These are phyloP conservation scores for Candida boleticola DNA, from an alignment of 805 yeast genomes.

Conservation along the genomic window DNA sequence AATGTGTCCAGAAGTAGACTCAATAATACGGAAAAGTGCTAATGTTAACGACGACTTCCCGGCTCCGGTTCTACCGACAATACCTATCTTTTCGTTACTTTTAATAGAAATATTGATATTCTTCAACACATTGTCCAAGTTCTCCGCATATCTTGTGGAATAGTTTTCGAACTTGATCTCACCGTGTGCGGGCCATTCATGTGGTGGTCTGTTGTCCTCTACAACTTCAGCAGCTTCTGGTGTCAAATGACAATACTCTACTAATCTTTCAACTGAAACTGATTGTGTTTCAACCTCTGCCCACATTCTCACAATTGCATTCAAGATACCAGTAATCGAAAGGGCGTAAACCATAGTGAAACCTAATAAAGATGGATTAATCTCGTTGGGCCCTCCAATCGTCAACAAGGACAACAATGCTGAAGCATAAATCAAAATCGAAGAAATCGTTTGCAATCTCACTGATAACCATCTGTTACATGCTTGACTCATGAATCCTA, in stretches of 20 bases:
- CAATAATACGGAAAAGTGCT: conserved; percentile 83
- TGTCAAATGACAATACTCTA: conserved; percentile 34
- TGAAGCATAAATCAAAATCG: conserved; percentile 28
- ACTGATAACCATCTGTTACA: conserved; percentile 36
- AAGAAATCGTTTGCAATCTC: conserved; percentile 36
- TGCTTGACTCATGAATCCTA: conserved; percentile 20
- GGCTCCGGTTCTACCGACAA: conserved; percentile 97
- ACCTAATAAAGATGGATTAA: conserved; percentile 36
- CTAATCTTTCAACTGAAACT: conserved; percentile 34
- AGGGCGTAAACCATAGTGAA: conserved; percentile 37
- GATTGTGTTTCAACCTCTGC: conserved; percentile 34
- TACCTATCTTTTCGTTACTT: conserved; percentile 84
- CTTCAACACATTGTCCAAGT: conserved; percentile 75
- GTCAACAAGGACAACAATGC: conserved; percentile 27
- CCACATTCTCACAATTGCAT: conserved; percentile 31
- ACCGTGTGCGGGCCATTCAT: conserved; percentile 73
- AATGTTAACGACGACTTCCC: conserved; percentile 86
- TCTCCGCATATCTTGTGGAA: conserved; percentile 81
- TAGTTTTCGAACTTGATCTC: conserved; percentile 65
- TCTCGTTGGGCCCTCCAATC: conserved; percentile 18
- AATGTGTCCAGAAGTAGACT: conserved; percentile 68
- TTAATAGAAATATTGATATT: conserved; percentile 61
- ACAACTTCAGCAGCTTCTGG: conserved; percentile 49
- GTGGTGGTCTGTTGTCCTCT: conserved; percentile 30
- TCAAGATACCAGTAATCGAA: conserved; percentile 27